Evolutionary conservation across 202 grass and related monocot genomes (phyloP).

Genomic region (Zoysia matrella): DNA sequence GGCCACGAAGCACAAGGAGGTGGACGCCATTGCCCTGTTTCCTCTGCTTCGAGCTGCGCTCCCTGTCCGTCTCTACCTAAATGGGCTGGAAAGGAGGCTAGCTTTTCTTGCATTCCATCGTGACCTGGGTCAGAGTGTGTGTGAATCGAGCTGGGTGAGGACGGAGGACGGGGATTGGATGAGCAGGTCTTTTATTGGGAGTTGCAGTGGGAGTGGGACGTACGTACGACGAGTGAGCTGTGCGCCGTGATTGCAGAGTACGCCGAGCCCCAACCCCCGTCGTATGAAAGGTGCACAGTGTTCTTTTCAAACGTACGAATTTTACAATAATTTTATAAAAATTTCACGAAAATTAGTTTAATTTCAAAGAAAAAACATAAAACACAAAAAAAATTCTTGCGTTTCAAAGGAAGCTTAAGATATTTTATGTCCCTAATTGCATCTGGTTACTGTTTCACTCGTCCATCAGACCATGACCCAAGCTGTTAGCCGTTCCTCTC

Average conservation of each 20-base stretch:
- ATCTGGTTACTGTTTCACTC: too few relatives aligned
- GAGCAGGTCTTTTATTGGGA: conserved; percentile 43
- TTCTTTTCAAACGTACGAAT: too few relatives aligned
- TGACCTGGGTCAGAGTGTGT: background rate
- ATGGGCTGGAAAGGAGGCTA: conserved; percentile 40
- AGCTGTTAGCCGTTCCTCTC: too few relatives aligned
- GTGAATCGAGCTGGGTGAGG: conserved; percentile 24
- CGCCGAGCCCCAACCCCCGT: background rate
- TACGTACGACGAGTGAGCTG: background rate
- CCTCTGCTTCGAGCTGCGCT: conserved; percentile 3
- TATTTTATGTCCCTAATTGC: too few relatives aligned
- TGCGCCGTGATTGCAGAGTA: background rate
- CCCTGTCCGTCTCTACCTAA: conserved; percentile 20
- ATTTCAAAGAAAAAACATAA: too few relatives aligned
- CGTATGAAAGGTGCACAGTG: background rate
- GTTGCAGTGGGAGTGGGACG: conserved; percentile 23
- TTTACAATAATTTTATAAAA: too few relatives aligned
- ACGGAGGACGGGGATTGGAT: conserved; percentile 9
- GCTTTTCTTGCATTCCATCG: conserved; percentile 19
- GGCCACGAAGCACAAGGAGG: background rate
- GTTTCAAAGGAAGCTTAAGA: too few relatives aligned
- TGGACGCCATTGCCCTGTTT: conserved; percentile 35
- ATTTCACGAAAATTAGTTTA: too few relatives aligned
- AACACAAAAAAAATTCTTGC: too few relatives aligned
- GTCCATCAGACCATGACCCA: too few relatives aligned